Evolutionary conservation across 208 protist species (phyloP).

Genomic region (Lotmaria passim): DNA sequence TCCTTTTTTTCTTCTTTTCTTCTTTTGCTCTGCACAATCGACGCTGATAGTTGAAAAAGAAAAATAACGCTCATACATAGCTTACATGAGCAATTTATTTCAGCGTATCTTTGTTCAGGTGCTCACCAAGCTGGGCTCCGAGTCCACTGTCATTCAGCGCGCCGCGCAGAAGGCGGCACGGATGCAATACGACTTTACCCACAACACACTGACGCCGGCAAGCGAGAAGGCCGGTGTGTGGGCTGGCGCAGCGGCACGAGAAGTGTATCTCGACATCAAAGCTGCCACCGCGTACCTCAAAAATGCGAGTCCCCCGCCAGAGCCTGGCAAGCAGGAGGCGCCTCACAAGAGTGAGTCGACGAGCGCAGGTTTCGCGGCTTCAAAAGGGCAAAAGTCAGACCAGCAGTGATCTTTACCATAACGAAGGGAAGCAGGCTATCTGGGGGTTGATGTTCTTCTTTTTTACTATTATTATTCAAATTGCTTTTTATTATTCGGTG

Average conservation of each 20-base stretch:
- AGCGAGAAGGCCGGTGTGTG: slow-evolving; percentile 59
- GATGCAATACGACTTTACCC: slow-evolving; percentile 35
- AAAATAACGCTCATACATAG: neutral
- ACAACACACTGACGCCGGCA: neutral
- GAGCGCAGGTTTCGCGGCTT: neutral
- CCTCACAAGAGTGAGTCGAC: neutral
- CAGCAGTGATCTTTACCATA: neutral
- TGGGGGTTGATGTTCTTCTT: neutral
- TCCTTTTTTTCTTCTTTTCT: neutral
- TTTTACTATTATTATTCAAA: too few species aligned
- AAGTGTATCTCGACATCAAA: slow-evolving; percentile 59
- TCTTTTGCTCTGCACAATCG: neutral
- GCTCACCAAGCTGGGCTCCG: slow-evolving; percentile 40
- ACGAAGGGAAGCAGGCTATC: neutral
- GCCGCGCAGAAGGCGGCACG: slow-evolving; percentile 57
- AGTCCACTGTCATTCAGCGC: slow-evolving; percentile 44
- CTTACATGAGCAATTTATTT: slow-evolving; percentile 13
- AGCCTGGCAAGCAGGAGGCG: neutral
- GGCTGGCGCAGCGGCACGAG: slow-evolving; percentile 51
- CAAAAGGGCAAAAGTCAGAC: neutral
- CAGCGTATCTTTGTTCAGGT: slow-evolving; percentile 9
- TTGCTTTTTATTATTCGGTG: too few species aligned
- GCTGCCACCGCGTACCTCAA: slow-evolving; percentile 13
- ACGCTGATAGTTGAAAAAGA: too few species aligned
- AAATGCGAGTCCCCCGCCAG: neutral